Base-by-base conservation (phyloP, 139 green algal genomes). In the Eudorina sp. region DNA sequence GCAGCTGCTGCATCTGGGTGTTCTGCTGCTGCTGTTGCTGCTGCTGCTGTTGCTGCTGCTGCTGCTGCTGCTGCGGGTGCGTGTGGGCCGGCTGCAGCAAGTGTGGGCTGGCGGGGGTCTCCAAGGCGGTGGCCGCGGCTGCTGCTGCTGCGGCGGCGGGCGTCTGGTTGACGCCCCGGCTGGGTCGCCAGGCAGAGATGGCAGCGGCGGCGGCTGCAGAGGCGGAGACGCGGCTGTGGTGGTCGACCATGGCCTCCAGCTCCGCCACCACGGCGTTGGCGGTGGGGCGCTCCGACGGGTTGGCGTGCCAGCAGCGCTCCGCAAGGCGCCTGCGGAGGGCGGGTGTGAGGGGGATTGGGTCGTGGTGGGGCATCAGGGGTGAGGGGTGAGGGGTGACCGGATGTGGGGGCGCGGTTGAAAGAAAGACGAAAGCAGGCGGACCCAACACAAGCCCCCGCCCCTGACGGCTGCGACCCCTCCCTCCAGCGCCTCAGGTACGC, bases 301-400 rank as follows among this genome's bases (percentile, higher is more conserved):
- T 29, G 40, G 64, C 0, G 81, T 87, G 81, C 81, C 81, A 87
- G 60, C 81, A 87, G 81, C 81, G 81, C 81, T 87, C 64, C 43
- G 81, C 81, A 62, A 87, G 81, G 5, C 64, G 64, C 81, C 81
- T 87, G 43, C n/a, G n/a, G 70, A 53, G 43, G 43, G 38, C 31
- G 14, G 43, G 66, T 7, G 66, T 25, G 34, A 66, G 29, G 23
- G 55, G 19, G 55, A 8, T n/a, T 66, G 55, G 55, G 55, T n/a
- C 8, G 29, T 19, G 55, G 55, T 66, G 55, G 55, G 55, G 55
- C 19, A 29, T 19, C 13, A 27, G 18, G 19, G 8, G 55, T 13
- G 55, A 55, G 48, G 48, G 48, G 13, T 9, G 48, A 13, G 13
- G 48, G 48, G 48, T 58, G 51, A 14, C 6, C 6, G 58, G 58